Evolutionary conservation across 176 grass and related monocot species (phyloP).

Genomic region (Oryza meridionalis): DNA sequence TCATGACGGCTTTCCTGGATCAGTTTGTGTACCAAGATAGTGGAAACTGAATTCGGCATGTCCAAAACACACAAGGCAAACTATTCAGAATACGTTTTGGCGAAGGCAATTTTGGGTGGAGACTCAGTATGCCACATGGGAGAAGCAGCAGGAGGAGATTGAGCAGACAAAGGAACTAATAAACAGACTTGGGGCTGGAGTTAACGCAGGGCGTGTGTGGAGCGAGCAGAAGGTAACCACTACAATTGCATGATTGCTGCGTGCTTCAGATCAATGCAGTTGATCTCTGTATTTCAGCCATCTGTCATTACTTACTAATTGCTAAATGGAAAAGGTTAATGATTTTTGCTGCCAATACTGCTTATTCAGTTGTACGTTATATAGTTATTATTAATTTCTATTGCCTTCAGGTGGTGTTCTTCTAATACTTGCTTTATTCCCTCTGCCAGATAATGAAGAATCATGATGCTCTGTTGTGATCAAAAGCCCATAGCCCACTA

Average conservation of each 20-base stretch:
- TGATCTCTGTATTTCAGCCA: not conserved
- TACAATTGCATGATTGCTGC: slow-evolving; percentile 1
- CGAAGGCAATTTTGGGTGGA: slow-evolving; percentile 76
- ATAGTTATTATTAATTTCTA: too few species aligned
- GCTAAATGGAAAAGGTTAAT: too few species aligned
- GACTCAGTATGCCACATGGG: slow-evolving; percentile 78
- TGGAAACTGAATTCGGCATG: slow-evolving; percentile 92
- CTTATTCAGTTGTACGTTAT: too few species aligned
- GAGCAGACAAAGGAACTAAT: slow-evolving; percentile 92
- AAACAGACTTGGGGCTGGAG: slow-evolving; percentile 88
- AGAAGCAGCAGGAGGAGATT: slow-evolving; percentile 99
- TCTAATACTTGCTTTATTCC: too few species aligned
- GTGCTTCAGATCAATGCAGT: not conserved
- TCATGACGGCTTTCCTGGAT: slow-evolving; percentile 94
- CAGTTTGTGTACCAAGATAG: slow-evolving; percentile 85
- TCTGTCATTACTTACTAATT: slow-evolving; percentile 29
- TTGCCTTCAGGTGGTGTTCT: too few species aligned
- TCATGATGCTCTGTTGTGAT: too few species aligned
- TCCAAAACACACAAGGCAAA: slow-evolving; percentile 90
- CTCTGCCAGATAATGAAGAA: too few species aligned
- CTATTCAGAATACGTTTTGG: slow-evolving; percentile 85
- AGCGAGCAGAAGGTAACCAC: slow-evolving; percentile 88
- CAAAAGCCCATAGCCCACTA: too few species aligned
- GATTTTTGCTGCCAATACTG: too few species aligned
- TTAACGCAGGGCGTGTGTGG: slow-evolving; percentile 87